phyloP scores from a whole-genome alignment of 1,284 basidiomycete species.

The Phellopilus nigrolimitatus region DNA sequence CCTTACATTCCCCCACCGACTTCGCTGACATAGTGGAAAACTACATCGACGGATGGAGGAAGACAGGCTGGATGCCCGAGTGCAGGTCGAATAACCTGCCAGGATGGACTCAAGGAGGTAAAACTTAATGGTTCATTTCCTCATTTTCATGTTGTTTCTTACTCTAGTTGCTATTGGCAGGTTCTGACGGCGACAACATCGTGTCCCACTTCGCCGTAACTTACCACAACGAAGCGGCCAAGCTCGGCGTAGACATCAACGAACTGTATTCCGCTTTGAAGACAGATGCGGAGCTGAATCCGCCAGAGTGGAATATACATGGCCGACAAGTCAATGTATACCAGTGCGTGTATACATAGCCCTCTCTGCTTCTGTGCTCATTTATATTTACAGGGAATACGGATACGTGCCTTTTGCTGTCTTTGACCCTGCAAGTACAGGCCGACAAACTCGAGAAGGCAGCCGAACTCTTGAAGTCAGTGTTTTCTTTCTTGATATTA shows the following conservation, averaged over 20 bases:
- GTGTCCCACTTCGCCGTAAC: conserved; percentile 62
- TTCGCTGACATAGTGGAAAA: conserved; percentile 65
- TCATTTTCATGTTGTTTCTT: not conserved
- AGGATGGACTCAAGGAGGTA: conserved; percentile 66
- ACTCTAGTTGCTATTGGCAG: conserved; percentile 30
- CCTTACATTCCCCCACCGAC: conserved; percentile 58
- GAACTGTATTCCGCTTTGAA: conserved; percentile 57
- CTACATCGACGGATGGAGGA: conserved; percentile 66
- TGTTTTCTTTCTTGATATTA: not conserved
- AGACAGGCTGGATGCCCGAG: conserved; percentile 70
- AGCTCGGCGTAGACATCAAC: conserved; percentile 53
- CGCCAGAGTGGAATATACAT: conserved; percentile 63
- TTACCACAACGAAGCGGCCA: conserved; percentile 60
- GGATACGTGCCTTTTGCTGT: conserved; percentile 63
- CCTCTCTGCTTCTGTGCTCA: not conserved
- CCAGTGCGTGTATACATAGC: conserved; percentile 43
- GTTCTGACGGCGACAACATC: conserved; percentile 60
- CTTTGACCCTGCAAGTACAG: conserved; percentile 54
- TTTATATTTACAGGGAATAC: conserved; percentile 19
- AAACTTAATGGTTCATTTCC: conserved; percentile 5
- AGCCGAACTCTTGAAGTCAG: conserved; percentile 60
- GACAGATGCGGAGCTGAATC: conserved; percentile 57
- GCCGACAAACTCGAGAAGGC: conserved; percentile 61
- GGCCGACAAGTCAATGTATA: conserved; percentile 65
- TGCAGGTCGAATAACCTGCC: conserved; percentile 64